Conservation (phyloP, 2,329 filamentous ascomycete genomes). For the Phyllosticta citriasiana region DNA sequence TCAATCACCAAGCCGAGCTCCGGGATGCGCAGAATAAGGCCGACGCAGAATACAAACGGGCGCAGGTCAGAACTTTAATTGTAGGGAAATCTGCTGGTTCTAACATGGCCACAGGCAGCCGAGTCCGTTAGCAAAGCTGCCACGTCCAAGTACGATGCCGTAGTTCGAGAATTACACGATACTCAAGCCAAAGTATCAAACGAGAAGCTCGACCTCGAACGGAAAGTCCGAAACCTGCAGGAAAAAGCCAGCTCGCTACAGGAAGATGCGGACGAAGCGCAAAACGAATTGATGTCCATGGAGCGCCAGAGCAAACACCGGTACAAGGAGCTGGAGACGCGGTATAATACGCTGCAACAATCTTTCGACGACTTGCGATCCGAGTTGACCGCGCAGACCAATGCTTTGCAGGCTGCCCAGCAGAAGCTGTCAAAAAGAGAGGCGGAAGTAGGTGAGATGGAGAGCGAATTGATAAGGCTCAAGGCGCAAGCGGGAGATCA, state of each 20-base stretch:
- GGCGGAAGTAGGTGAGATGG: constrained; percentile 59
- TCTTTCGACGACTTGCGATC: constrained; percentile 51
- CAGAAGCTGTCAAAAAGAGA: constrained; percentile 60
- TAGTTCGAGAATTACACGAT: constrained; percentile 46
- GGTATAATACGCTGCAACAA: constrained; percentile 48
- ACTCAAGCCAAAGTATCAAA: constrained; percentile 44
- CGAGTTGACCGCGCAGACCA: constrained; percentile 47
- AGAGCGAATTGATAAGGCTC: constrained; percentile 71
- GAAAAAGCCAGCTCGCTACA: constrained; percentile 64
- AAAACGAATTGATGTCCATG: constrained; percentile 61
- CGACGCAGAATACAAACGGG: constrained; percentile 73
- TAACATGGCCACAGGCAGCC: constrained; percentile 30
- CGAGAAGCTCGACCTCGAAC: constrained; percentile 46
- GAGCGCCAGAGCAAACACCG: constrained; percentile 55
- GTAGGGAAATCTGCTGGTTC: neutral
- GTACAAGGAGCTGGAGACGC: constrained; percentile 50
- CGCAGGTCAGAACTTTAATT: constrained; percentile 33
- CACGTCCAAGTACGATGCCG: constrained; percentile 43
- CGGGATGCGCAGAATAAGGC: constrained; percentile 69
- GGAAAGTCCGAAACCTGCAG: constrained; percentile 44
- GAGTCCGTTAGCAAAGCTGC: constrained; percentile 43
- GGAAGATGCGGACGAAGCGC: constrained; percentile 75
- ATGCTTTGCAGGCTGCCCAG: constrained; percentile 51
- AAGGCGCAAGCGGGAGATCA: constrained; percentile 81
- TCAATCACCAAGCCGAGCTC: constrained; percentile 75